phyloP scores from a whole-genome alignment of 2,329 filamentous ascomycete genomes.

The Fusarium sp. region DNA sequence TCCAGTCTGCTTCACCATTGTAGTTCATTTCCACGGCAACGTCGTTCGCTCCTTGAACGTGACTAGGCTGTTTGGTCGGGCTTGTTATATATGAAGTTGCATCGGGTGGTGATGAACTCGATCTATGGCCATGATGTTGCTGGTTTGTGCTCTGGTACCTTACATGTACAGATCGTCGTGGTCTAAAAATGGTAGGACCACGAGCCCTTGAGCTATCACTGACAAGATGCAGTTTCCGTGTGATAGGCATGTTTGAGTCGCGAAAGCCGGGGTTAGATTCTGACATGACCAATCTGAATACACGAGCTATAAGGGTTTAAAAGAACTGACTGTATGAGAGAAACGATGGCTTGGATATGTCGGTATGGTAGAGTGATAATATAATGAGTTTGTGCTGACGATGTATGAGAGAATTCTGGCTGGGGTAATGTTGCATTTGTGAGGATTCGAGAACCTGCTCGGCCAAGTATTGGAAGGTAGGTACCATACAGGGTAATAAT shows the following conservation, averaged over 20 bases:
- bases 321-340: slow-evolving; percentile 34
- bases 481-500: background rate
- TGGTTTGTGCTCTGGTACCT: slow-evolving; percentile 23
- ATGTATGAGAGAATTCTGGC: background rate
- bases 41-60: background rate
- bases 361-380: slow-evolving; percentile 13
- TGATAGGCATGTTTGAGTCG: slow-evolving; percentile 26
- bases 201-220: slow-evolving; percentile 32
- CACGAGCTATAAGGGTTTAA: slow-evolving; percentile 21
- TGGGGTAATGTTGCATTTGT: background rate
- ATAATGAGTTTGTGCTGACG: slow-evolving; percentile 18
- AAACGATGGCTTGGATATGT: background rate
- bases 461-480: slow-evolving; percentile 3
- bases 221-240: slow-evolving; percentile 4
- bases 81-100: background rate
- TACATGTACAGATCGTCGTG: slow-evolving; percentile 37
- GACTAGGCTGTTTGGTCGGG: background rate
- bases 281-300: slow-evolving; percentile 41
- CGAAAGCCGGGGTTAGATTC: slow-evolving; percentile 42
- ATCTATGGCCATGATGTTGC: background rate
- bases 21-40: background rate
- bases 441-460: background rate
- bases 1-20: background rate
- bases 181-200: slow-evolving; percentile 40
- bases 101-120: slow-evolving; percentile 3